A percentile compares a stretch with the other conserved stretches of the same genome.
phyloP scores from a whole-genome alignment of 2,329 filamentous ascomycete genomes.

The Penicillium polonicum region DNA sequence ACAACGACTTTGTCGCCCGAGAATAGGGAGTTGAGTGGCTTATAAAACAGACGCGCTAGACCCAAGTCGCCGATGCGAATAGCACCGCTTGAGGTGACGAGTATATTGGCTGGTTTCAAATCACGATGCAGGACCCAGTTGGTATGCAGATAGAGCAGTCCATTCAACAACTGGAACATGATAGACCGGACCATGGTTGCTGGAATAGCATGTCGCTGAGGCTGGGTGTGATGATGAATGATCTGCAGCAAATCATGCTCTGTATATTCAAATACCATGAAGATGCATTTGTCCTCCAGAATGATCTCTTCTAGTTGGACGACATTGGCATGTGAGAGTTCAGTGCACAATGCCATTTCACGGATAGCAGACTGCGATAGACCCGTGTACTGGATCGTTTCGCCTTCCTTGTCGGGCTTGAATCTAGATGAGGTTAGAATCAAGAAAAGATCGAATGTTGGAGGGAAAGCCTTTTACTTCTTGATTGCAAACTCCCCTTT shows the following conservation, averaged over 20 bases:
- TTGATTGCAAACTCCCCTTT: constrained; percentile 94
- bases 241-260: constrained; percentile 97
- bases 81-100: constrained; percentile 86
- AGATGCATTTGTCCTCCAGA: constrained; percentile 97
- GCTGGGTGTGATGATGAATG: constrained; percentile 94
- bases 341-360: constrained; percentile 95
- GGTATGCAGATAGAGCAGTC: constrained; percentile 87
- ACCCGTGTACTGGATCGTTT: constrained; percentile 89
- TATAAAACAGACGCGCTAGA: constrained; percentile 87
- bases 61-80: constrained; percentile 96
- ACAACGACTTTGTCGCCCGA: constrained; percentile 97
- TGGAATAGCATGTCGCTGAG: constrained; percentile 82
- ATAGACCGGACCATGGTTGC: constrained; percentile 87
- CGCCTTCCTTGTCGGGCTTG: constrained; percentile 98
- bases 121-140: constrained; percentile 98
- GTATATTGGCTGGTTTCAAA: constrained; percentile 96
- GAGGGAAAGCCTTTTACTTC: constrained; percentile 60
- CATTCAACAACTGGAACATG: constrained; percentile 92
- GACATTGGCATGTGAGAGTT: constrained; percentile 83
- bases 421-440: constrained; percentile 53
- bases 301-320: constrained; percentile 93
- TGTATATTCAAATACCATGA: constrained; percentile 98
- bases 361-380: constrained; percentile 96
- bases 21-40: constrained; percentile 87
- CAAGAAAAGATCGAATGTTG: neutral